Base-by-base conservation (phyloP, 768 basidiomycete genomes). In the Pleurotus sapidus region DNA sequence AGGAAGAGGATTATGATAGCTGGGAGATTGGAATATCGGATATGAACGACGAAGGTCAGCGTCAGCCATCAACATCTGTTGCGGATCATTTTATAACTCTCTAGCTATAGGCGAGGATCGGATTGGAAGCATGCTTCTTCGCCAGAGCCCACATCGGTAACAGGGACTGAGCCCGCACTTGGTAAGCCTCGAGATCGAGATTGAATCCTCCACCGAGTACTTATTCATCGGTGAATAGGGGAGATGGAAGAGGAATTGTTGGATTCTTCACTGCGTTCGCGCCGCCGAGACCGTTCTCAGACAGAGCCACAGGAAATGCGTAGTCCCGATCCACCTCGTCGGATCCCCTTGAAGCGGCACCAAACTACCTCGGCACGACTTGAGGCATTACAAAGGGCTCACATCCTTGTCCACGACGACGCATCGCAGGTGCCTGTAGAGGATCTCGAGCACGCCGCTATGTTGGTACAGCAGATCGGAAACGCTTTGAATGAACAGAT, bases 401-500 rank as follows among this genome's bases (percentile, higher is more conserved):
- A 78, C 57, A 72, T 73, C 7, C 73, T 74, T 9, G 62, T 84
- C 12, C 60, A 69, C 6, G 70, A 72, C 11, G 75, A 74, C 7
- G 75, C 68, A 6, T 82, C 82, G 17, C 83, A 85, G 57, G 71
- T 80, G 30, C 72, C 79, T 14, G 67, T 79, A 23, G 69, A 79
- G 20, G 82, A 84, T 59, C 72, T 85, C 12, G 60, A 79, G 12
- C 74, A 76, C 24, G 81, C 80, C 7, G 74, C 76, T 15, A 70
- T 64, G 37, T 61, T 83, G 27, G 75, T 79, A 4, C 74, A 79
- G 59, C 70, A 75, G 61, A 78, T 86, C 15, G 76, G 78, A 39
- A 68, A 71, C 14, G 70, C 71, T 27, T 61, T 84, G 58, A 79
- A 75, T 27, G 78, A 79, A 59, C 73, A 78, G 61, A 70, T 84